phyloP scores from a whole-genome alignment of 2,329 filamentous ascomycete species.

The Emydomyces testavorans region DNA sequence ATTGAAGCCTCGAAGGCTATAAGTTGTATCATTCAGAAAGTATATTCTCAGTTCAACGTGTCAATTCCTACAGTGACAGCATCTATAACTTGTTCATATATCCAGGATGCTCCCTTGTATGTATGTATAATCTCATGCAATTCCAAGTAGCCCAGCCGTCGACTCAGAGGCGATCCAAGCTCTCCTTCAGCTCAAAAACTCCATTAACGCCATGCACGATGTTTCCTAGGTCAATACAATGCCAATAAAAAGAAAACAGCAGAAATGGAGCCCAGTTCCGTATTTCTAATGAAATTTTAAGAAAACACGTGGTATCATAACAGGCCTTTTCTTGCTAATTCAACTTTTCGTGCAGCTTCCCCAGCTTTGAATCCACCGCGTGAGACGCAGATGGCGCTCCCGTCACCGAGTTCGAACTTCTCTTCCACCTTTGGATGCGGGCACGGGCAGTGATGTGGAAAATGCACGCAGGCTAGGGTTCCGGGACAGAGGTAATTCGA shows the following conservation, averaged over 20 bases:
- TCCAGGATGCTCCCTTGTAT: no score
- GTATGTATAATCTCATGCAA: no score
- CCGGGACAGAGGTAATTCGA: slow-evolving; percentile 89
- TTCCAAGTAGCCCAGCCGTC: neutral
- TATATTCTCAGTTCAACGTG: no score
- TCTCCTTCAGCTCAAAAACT: neutral
- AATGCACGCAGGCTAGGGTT: slow-evolving; percentile 87
- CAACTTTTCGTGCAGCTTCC: slow-evolving; percentile 39
- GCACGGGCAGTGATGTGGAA: slow-evolving; percentile 95
- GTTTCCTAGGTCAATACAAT: neutral
- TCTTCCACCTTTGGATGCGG: slow-evolving; percentile 65
- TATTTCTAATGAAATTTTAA: neutral
- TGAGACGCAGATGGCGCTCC: slow-evolving; percentile 39
- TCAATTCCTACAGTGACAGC: no score
- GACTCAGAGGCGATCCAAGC: neutral
- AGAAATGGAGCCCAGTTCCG: neutral
- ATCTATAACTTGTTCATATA: no score
- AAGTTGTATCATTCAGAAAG: no score
- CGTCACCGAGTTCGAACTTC: slow-evolving; percentile 53
- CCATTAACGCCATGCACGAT: neutral
- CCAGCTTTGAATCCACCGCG: slow-evolving; percentile 39
- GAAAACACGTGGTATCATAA: slow-evolving; percentile 33
- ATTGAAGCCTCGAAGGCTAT: no score
- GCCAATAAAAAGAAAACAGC: neutral
- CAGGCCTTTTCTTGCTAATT: slow-evolving; percentile 40